Percentiles rank a stretch among this genome's conserved stretches.
Evolutionary conservation across 2,329 filamentous ascomycete genomes (phyloP).

Genomic region (Raffaelea albimanens): DNA sequence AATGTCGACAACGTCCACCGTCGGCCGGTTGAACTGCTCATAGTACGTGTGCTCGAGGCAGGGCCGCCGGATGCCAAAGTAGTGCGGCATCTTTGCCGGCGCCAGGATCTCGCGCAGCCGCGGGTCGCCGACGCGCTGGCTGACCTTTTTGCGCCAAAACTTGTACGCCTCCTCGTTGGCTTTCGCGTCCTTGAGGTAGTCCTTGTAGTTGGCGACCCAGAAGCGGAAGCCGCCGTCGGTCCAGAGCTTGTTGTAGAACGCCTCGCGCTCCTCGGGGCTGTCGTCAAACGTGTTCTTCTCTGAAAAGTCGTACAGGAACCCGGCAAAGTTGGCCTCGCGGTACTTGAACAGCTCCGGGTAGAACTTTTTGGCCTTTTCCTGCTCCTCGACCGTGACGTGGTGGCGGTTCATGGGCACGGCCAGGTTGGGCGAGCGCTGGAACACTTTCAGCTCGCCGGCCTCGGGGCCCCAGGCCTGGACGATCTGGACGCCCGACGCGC

Average conservation of each 20-base stretch:
- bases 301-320: conserved; percentile 47
- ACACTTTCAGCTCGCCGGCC: conserved; percentile 45
- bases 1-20: conserved; percentile 33
- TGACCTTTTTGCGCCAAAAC: conserved; percentile 45
- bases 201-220: conserved; percentile 45
- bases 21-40: conserved; percentile 35
- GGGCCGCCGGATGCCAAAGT: conserved; percentile 43
- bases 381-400: conserved; percentile 37
- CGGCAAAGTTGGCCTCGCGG: conserved; percentile 44
- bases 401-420: conserved; percentile 51
- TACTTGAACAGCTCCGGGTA: conserved; percentile 43
- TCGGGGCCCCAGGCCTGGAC: conserved; percentile 48
- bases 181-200: conserved; percentile 32
- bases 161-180: conserved; percentile 44
- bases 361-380: conserved; percentile 32
- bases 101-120: conserved; percentile 40
- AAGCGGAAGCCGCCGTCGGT: conserved; percentile 42
- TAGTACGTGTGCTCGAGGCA: conserved; percentile 34
- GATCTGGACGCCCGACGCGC: conserved; percentile 55
- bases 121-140: conserved; percentile 39
- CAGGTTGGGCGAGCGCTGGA: conserved; percentile 59
- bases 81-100: conserved; percentile 40
- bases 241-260: conserved; percentile 39
- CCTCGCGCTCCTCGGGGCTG: conserved; percentile 36
- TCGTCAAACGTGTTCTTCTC: conserved; percentile 48